These are phyloP conservation scores for Groenewaldozyma tartarivorans DNA, from an alignment of 805 yeast species.

Conservation along the genomic window DNA sequence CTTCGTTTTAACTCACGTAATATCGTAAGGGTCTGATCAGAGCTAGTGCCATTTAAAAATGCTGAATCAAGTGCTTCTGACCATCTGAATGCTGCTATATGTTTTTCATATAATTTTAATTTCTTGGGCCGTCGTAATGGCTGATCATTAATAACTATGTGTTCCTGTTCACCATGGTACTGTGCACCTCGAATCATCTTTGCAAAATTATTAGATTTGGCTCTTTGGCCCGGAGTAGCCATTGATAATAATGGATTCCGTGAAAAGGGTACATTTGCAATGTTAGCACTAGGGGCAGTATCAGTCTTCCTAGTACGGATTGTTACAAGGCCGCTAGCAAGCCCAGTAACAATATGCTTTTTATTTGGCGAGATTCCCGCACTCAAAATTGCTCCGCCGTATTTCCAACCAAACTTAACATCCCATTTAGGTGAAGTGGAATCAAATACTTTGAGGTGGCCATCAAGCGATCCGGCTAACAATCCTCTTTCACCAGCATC, in stretches of 20 bases:
- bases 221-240: slow-evolving; percentile 20
- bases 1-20: slow-evolving; percentile 78
- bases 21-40: slow-evolving; percentile 73
- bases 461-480: slow-evolving; percentile 91
- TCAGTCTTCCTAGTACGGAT: slow-evolving; percentile 77
- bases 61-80: slow-evolving; percentile 86
- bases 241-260: slow-evolving; percentile 24
- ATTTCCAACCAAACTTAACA: slow-evolving; percentile 95
- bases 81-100: slow-evolving; percentile 85
- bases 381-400: slow-evolving; percentile 83
- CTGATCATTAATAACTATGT: slow-evolving; percentile 54
- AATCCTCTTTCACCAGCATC: slow-evolving; percentile 69
- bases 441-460: slow-evolving; percentile 93
- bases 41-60: slow-evolving; percentile 64
- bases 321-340: slow-evolving; percentile 79
- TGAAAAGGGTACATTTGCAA: not conserved
- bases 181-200: slow-evolving; percentile 87
- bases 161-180: slow-evolving; percentile 83
- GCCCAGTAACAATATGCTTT: slow-evolving; percentile 87
- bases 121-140: slow-evolving; percentile 40
- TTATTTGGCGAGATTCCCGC: slow-evolving; percentile 82
- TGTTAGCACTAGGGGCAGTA: slow-evolving; percentile 32
- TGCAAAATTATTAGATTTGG: slow-evolving; percentile 49
- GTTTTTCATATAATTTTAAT: slow-evolving; percentile 72
- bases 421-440: slow-evolving; percentile 56